Evolutionary conservation across 2,329 filamentous ascomycete species (phyloP), one percentile per base, ranked within the genome.

Genomic region (Lasiodiplodia gonubiensis): DNA sequence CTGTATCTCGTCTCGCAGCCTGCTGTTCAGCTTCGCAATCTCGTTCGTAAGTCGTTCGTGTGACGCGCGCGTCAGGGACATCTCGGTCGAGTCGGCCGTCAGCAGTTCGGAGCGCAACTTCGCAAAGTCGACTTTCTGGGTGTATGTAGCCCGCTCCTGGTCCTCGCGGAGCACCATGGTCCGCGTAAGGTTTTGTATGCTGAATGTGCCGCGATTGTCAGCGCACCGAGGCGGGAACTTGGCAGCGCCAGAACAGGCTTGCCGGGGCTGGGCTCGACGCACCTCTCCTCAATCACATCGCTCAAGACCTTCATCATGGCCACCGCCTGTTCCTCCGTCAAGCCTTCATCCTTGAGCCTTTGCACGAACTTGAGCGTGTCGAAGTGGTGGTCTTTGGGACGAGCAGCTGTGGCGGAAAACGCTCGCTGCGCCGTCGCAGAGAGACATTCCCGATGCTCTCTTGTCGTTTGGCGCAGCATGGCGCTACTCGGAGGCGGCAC

Each of bases 241-340:
- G 23, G 49, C 6, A 4, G 27, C 49, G 12, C 49, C 11, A 23
- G 18, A 12, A 33, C 12, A 30, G 14, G 37, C 25, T 48, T 37
- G 35, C 23, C 51, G 23, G 18, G 7, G 46, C 16, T 33, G 30
- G 10, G 30, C 30, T n/a, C 30, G 37, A 69, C 75, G 27, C 72
- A 90, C 89, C 90, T 97, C 81, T 99, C 95, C 78, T 98, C 92
- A 71, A 99, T 97, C 11, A 98, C 94, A 78, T 98, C 94, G 80
- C 93, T 94, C 48, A 99, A 84, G 7, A 98, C 92, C 77, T 92
- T 92, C 95, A 99, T 98, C 91, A 97, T 95, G n/a, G 95, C 94
- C 30, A 93, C 93, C 2, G 94, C 90, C 80, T 99, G 95, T 72
- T 94, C 91, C 79, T 98, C 94, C 27, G 93, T 97, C 79, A 98